Base-by-base conservation (phyloP, 805 yeast species). In the Candida peoriensis region DNA sequence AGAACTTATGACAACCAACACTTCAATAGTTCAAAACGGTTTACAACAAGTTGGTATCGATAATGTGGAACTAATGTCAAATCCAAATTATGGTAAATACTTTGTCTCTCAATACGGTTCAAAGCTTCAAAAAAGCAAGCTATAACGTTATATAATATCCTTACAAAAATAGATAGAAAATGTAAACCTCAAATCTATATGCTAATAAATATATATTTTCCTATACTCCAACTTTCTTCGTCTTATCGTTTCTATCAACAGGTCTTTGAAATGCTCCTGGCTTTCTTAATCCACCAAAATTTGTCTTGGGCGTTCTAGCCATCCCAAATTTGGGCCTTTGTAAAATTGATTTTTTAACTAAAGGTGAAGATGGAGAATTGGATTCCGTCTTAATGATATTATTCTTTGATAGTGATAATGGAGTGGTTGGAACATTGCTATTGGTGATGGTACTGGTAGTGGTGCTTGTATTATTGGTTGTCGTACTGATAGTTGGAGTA, bases 31-130 rank as follows among this genome's bases (percentile, higher is more conserved):
- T 18, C 65, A 67, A 16, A 4, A 34, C 3, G 81, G 84, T 2
- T 61, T 80, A 47, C 54, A 55, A 20, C 61, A 67, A 35, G 72
- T 79, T 15, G 80, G 81, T 8, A 60, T 59, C 17, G 78, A 64
- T 58, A 79, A 80, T 45, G 60, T 76, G 0, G 30, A 25, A 8
- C 19, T 53, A 41, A 44, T 53, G 43, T 16, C 33, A 9, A 26
- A 20, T 7, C 30, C 25, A 21, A 21, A 11, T 11, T 21, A 11
- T 21, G 23, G 10, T 21, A 21, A 9, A 21, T 21, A n/a, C n/a
- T n/a, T n/a, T n/a, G n/a, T n/a, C n/a, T n/a, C n/a, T n/a, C n/a
- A n/a, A n/a, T n/a, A n/a, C n/a, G n/a, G n/a, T n/a, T n/a, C n/a
- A n/a, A n/a, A n/a, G n/a, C n/a, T n/a, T n/a, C n/a, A n/a, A n/a